Conservation (phyloP, 2,329 filamentous ascomycete species). For the Colletotrichum godetiae region DNA sequence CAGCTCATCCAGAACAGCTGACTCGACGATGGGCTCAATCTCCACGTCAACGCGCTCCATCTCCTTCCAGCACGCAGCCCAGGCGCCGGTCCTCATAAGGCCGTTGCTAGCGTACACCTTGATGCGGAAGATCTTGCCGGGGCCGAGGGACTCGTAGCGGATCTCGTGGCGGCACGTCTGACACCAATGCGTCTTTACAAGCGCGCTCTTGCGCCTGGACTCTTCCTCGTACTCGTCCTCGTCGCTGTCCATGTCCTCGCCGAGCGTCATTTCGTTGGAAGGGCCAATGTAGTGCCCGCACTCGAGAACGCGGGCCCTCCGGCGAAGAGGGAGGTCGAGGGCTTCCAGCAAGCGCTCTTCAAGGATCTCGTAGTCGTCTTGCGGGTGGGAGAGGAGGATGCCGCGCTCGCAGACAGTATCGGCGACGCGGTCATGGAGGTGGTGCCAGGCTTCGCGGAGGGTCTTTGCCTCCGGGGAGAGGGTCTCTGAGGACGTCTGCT, state of each 20-base stretch:
- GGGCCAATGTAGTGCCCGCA: constrained; percentile 81
- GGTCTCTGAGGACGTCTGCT: constrained; percentile 49
- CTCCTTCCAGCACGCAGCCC: constrained; percentile 93
- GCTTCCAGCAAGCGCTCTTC: constrained; percentile 65
- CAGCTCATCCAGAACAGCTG: constrained; percentile 65
- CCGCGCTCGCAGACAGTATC: constrained; percentile 81
- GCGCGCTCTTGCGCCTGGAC: constrained; percentile 3
- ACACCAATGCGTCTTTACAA: constrained; percentile 65
- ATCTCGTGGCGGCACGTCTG: constrained; percentile 66
- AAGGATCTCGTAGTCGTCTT: constrained; percentile 79
- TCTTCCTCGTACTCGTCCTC: constrained; percentile 54
- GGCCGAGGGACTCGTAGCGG: constrained; percentile 63
- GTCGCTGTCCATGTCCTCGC: constrained; percentile 58
- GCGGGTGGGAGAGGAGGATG: constrained; percentile 80
- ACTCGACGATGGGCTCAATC: constrained; percentile 78
- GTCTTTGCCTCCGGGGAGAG: constrained; percentile 59
- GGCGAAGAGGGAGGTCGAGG: constrained; percentile 69
- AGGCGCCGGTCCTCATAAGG: constrained; percentile 89
- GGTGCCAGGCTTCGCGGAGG: constrained; percentile 72
- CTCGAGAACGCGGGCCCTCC: constrained; percentile 76
- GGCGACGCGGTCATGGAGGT: constrained; percentile 76
- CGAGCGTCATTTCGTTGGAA: constrained; percentile 59
- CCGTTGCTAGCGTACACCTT: constrained; percentile 96
- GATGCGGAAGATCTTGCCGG: constrained; percentile 75
- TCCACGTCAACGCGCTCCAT: constrained; percentile 99